Evolutionary conservation across 306 rosid genomes (phyloP).

Genomic region (Boehmeria nivea): DNA sequence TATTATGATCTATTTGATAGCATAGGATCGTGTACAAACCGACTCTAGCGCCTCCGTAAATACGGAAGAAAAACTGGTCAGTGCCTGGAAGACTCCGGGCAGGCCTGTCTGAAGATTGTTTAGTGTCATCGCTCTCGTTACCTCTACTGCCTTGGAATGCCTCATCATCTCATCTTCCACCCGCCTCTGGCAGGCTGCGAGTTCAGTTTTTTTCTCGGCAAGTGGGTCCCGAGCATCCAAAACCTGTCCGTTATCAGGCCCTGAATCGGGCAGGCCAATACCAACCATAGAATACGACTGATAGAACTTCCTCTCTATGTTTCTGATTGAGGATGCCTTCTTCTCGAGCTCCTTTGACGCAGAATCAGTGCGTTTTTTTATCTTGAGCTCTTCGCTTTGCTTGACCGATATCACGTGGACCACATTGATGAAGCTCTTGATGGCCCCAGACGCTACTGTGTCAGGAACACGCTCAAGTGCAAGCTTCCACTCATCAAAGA

Average conservation of each 20-base stretch:
- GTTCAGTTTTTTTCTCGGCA: conserved; percentile 80
- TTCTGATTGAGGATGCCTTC: conserved; percentile 73
- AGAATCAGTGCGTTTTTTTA: conserved; percentile 64
- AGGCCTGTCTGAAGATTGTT: conserved; percentile 92
- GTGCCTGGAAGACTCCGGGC: conserved; percentile 93
- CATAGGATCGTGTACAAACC: conserved; percentile 74
- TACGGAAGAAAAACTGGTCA: conserved; percentile 82
- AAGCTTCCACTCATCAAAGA: conserved; percentile 94
- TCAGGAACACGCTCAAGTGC: conserved; percentile 96
- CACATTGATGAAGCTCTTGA: conserved; percentile 85
- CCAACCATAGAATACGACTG: conserved; percentile 92
- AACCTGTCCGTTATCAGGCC: conserved; percentile 53
- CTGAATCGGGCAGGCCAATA: conserved; percentile 76
- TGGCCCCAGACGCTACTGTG: conserved; percentile 93
- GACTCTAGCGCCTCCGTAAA: conserved; percentile 73
- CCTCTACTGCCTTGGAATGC: conserved; percentile 84
- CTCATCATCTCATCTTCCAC: conserved; percentile 85
- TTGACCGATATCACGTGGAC: conserved; percentile 70
- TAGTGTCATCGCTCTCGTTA: conserved; percentile 89
- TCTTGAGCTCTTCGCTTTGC: conserved; percentile 81
- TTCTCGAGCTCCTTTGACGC: conserved; percentile 88
- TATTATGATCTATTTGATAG: conserved; percentile 53
- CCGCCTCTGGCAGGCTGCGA: conserved; percentile 75
- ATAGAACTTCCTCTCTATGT: conserved; percentile 83
- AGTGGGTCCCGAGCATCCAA: conserved; percentile 93